phyloP scores from a whole-genome alignment of 75 land plant genomes.

The Selaginella moellendorffii region DNA sequence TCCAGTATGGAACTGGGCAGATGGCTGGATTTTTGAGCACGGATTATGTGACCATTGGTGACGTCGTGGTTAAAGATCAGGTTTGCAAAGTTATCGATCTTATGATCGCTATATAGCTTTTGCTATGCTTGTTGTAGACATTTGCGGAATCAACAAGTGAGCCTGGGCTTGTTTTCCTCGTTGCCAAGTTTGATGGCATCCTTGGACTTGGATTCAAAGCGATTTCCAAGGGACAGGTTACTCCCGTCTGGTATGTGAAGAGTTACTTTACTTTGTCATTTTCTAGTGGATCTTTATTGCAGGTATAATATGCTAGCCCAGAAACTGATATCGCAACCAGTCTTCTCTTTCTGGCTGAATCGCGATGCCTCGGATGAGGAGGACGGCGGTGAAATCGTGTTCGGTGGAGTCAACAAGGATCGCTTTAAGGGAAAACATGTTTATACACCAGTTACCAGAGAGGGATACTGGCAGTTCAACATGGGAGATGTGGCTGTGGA shows the following conservation, averaged over 20 bases:
- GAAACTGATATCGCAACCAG: conserved; percentile 40
- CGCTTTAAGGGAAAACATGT: conserved; percentile 67
- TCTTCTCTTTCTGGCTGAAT: conserved; percentile 92
- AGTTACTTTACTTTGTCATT: too few relatives aligned
- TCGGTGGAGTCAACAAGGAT: conserved; percentile 69
- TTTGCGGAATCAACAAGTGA: conserved; percentile 25
- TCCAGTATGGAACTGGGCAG: conserved; percentile 42
- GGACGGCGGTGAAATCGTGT: conserved; percentile 71
- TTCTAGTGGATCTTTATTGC: too few relatives aligned
- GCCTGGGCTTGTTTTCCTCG: conserved; percentile 16
- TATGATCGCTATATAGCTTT: neutral
- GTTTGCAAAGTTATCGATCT: conserved; percentile 10
- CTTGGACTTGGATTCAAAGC: conserved; percentile 22
- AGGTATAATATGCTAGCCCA: conserved; percentile 86
- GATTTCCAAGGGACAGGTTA: conserved; percentile 18
- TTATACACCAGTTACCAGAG: conserved; percentile 55
- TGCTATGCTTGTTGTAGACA: conserved; percentile 4
- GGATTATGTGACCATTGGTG: conserved; percentile 45
- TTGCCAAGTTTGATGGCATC: conserved; percentile 19
- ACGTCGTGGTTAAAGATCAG: conserved; percentile 37
- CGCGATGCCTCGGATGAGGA: conserved; percentile 35
- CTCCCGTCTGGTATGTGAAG: conserved; percentile 12
- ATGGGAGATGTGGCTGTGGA: conserved; percentile 67
- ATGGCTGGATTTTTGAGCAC: conserved; percentile 39
- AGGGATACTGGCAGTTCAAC: conserved; percentile 91